phyloP scores from a whole-genome alignment of 108 stramenopile species.

The Skeletonema costatum region DNA sequence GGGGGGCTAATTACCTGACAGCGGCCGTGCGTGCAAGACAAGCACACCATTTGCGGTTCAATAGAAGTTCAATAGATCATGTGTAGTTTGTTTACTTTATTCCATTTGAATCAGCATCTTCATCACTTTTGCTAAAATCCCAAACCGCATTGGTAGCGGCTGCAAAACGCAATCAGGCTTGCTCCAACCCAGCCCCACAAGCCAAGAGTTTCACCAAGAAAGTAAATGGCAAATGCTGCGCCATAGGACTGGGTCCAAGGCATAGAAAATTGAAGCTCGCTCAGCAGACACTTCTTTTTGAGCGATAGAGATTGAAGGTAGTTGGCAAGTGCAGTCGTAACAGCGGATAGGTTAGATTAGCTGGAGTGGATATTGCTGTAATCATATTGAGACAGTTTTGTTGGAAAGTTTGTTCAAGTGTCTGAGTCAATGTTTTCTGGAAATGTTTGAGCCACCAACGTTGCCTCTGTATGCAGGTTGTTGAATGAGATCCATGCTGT shows the following conservation, averaged over 20 bases:
- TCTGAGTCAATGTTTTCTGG: neutral
- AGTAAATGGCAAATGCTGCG: constrained; percentile 74
- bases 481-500: constrained; percentile 22
- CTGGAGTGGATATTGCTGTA: constrained; percentile 52
- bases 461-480: neutral
- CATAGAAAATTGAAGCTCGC: constrained; percentile 85
- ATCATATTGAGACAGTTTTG: constrained; percentile 30
- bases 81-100: too few species aligned
- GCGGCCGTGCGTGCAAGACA: too few species aligned
- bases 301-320: constrained; percentile 80
- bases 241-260: constrained; percentile 92
- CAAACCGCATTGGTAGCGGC: constrained; percentile 78
- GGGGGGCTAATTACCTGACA: too few species aligned
- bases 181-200: constrained; percentile 67
- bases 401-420: constrained; percentile 12
- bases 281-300: constrained; percentile 76
- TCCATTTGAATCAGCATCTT: neutral
- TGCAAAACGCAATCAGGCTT: constrained; percentile 71
- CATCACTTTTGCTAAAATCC: constrained; percentile 47
- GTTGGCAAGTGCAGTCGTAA: constrained; percentile 78
- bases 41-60: too few species aligned
- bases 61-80: too few species aligned
- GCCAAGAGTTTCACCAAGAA: constrained; percentile 74
- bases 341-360: constrained; percentile 75
- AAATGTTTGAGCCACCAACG: neutral